Evolutionary conservation across 768 basidiomycete species (phyloP).

Genomic region (Boletus sensibilis): DNA sequence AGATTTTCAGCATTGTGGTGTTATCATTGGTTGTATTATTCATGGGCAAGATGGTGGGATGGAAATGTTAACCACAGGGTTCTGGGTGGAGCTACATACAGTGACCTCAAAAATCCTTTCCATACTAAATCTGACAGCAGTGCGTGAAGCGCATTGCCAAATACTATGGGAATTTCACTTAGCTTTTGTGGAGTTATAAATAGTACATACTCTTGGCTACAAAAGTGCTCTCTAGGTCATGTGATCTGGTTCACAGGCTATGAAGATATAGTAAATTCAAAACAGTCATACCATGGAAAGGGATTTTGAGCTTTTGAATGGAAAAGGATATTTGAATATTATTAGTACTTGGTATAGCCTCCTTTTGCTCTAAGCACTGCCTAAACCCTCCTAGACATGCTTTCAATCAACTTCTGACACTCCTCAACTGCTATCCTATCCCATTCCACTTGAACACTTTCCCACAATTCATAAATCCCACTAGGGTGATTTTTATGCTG

Average conservation of each 20-base stretch:
- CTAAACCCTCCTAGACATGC: not conserved
- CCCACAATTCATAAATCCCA: not conserved
- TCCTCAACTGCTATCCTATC: not conserved
- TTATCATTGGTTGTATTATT: no score
- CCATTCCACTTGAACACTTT: not conserved
- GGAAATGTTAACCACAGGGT: no score
- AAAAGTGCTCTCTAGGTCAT: not conserved
- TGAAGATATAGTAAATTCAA: not conserved
- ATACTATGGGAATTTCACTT: no score
- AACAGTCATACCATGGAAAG: not conserved
- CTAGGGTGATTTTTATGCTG: not conserved
- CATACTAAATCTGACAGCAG: no score
- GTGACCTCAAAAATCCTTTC: no score
- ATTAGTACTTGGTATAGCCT: not conserved
- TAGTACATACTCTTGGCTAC: no score
- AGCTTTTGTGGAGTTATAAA: no score
- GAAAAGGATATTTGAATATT: not conserved
- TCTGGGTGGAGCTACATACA: no score
- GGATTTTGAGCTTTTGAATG: not conserved
- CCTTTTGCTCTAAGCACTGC: not conserved
- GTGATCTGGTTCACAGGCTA: not conserved
- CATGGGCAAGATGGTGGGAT: no score
- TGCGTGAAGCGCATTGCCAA: no score
- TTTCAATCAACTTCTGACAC: constrained; percentile 1
- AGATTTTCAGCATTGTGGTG: no score